Evolutionary conservation across 106 monocot genomes (phyloP), one percentile per base, ranked within the genome.

Genomic region (Allium cepa): DNA sequence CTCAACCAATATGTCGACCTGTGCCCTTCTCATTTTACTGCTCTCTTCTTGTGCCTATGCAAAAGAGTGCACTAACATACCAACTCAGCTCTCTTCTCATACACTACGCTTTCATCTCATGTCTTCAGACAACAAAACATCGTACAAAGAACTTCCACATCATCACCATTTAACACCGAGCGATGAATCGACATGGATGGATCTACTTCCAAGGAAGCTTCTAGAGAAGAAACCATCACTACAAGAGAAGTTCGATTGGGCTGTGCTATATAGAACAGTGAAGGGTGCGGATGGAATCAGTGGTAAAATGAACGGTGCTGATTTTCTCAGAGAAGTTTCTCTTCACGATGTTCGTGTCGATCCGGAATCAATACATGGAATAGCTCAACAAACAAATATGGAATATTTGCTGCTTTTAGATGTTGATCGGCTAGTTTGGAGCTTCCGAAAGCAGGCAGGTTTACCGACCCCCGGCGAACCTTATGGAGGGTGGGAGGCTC

Each of bases 401-500:
- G 95, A 95, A 62, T 95, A 95, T 72, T 69, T 95, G 75, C 68
- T 95, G 57, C 60, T 88, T 57, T 73, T 95, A 59, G 91, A 95
- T 67, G 79, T 80, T 7, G 91, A 95, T 82, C 36, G 79, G 10
- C 45, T 95, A 18, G 91, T 91, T 17, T 91, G 88, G 88, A 95
- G 79, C 72, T 95, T 88, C 55, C 62, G 95, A 50, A 88, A 86
- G 47, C 79, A 85, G 53, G 82, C 91, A 50, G 95, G 91, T 15
- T 59, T 95, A 2, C 64, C 74, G 7, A 68, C 81, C 66, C 81
- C 79, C 9, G 88, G 91, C 8, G 46, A 51, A 26, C 83, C 91
- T 7, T 95, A 95, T 63, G 95, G 91, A 50, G 95, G 95, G 12
- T 95, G 91, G 95, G 95, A 95, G 70, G 75, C 63, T 17, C 74